Conservation (phyloP, 179 eudicot species). For the Camellia oleifera region DNA sequence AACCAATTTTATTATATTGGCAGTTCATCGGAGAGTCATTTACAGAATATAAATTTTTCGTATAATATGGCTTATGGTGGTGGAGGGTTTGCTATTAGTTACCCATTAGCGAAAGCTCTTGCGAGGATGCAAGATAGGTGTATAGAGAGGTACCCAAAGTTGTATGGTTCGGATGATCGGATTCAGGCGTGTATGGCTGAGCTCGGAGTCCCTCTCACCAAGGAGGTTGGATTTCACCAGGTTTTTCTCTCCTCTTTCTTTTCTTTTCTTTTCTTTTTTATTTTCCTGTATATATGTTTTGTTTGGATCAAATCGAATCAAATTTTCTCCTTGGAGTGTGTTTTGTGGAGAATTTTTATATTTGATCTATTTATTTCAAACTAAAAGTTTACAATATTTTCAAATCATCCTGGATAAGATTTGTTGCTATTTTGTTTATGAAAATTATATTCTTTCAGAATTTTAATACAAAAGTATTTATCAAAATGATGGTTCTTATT, state of each 20-base stretch:
- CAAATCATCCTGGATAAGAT: too few relatives aligned
- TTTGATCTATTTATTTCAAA: too few relatives aligned
- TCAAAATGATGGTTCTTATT: too few relatives aligned
- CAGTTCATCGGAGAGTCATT: slow-evolving; percentile 49
- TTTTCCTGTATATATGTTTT: too few relatives aligned
- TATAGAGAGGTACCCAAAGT: slow-evolving; percentile 37
- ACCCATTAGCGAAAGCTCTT: slow-evolving; percentile 51
- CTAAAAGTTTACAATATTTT: too few relatives aligned
- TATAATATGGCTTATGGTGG: slow-evolving; percentile 77
- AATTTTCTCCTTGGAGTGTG: too few relatives aligned
- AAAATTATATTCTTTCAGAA: too few relatives aligned
- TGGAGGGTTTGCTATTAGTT: slow-evolving; percentile 72
- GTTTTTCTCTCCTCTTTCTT: slow-evolving; percentile 19
- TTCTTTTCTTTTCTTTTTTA: too few relatives aligned
- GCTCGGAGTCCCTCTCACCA: slow-evolving; percentile 71
- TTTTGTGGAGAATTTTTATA: too few relatives aligned
- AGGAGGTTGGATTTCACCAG: slow-evolving; percentile 75
- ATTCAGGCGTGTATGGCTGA: slow-evolving; percentile 28
- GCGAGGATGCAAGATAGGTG: slow-evolving; percentile 57
- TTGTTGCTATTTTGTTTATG: too few relatives aligned
- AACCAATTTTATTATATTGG: slow-evolving; percentile 62
- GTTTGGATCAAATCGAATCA: too few relatives aligned
- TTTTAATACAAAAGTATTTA: too few relatives aligned
- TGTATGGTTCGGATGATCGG: slow-evolving; percentile 71
- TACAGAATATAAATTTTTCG: slow-evolving; percentile 43